Base-by-base conservation (phyloP, 805 yeast species). In the Suhomyces canberraensis region DNA sequence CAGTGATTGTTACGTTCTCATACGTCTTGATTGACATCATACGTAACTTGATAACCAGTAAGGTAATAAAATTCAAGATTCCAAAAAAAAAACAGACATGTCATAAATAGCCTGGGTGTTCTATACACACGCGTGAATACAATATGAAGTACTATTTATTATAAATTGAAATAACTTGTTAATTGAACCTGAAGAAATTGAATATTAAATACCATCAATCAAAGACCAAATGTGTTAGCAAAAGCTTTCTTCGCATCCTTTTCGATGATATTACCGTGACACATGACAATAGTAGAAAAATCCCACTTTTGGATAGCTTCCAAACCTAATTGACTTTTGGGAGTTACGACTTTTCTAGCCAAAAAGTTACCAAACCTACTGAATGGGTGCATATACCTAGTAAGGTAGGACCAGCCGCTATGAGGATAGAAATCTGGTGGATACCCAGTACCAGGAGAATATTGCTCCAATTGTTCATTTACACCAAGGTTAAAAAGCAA, bases 401-500 rank as follows among this genome's bases (percentile, higher is more conserved):
- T 65, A 4, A 66, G 2, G 39, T 46, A 71, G 9, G 71, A 61
- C 49, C 61, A 45, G 2, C 82, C 82, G 2, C 50, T 35, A 39
- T 69, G 74, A 16, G 80, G 77, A 32, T 61, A 57, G 32, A 47
- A 56, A 6, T 53, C 54, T 4, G 58, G 64, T 7, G 66, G 64
- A 42, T 64, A 79, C 21, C 81, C 85, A 6, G 61, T 46, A 25
- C 45, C 62, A 1, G 66, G 59, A 16, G 68, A 60, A 47, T 54
- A 73, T 47, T 75, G 81, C 38, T 67, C 71, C 45, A 64, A 47
- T 4, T 49, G 44, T 18, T 37, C 47, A 11, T 42, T 32, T 22
- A 65, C 63, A 9, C 79, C 80, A 44, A 80, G 61, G 51, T 79
- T 78, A 60, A 81, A 75, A 22, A 81, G 48, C 40, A 81, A 52